Base-by-base conservation (phyloP, 176 grass and related monocot genomes). In the Zea luxurians region DNA sequence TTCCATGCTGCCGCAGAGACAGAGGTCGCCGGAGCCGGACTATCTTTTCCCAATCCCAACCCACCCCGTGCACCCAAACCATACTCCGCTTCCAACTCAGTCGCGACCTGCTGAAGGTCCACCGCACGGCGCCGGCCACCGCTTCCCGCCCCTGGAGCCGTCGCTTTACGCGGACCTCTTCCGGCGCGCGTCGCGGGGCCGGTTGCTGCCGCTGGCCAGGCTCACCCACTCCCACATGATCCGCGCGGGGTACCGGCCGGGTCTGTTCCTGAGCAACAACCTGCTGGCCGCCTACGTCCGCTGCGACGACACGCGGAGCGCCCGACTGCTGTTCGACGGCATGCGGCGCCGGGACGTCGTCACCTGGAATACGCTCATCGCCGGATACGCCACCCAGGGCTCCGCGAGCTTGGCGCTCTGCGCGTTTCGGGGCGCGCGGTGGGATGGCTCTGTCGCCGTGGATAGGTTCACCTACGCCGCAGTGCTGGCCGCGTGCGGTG, bases 191-290 rank as follows among this genome's bases (percentile, higher is more conserved):
- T 64, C 68, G 45, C 82, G 83, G 55, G 73, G 37, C 17, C 69
- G 61, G 37, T 85, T 79, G 75, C 88, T 93, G 86, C 18, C 50
- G 42, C 60, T 91, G 58, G 80, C 66, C 17, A 93, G 82, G 73
- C 57, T 93, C 35, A 61, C 76, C 37, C 86, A 88, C 43, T 91
- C 88, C 18, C 84, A 87, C 86, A 97, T 97, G 93, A 64, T 91
- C 82, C 85, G 91, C 53, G 47, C 86, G 4, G 78, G 71, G 37
- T 68, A 77, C 71, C 84, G 4, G 7, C 86, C 86, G 0, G 75
- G 75, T 54, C 43, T 88, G 10, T 83, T 89, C 75, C 71, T 87
- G 8, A 63, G 82, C 78, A 93, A 91, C 78, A 60, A 80, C 61
- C 86, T 93, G n/a, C 82, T 91, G 8, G 74, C 78, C 0, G 10